Evolutionary conservation across 2,329 filamentous ascomycete species (phyloP).

Genomic region (Cytospora mali): DNA sequence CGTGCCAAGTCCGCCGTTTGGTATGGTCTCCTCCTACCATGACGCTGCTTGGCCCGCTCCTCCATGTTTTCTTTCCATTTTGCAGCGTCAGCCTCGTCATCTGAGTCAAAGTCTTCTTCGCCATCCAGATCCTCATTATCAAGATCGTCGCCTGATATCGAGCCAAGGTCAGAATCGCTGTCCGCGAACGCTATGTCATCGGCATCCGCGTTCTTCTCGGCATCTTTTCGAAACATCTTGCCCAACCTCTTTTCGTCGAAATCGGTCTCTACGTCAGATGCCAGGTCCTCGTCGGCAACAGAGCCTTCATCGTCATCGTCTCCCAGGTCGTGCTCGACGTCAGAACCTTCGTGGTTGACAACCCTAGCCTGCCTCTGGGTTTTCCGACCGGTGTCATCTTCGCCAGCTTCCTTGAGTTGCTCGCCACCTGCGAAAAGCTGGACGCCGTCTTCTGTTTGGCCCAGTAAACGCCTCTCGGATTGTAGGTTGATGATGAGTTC

Average conservation of each 20-base stretch:
- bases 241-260: conserved; percentile 63
- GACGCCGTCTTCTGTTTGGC: conserved; percentile 79
- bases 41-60: conserved; percentile 72
- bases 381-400: conserved; percentile 64
- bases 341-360: conserved; percentile 61
- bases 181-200: conserved; percentile 90
- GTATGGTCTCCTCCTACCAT: conserved; percentile 71
- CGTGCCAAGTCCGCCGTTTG: conserved; percentile 81
- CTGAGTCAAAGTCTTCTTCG: conserved; percentile 51
- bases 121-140: conserved; percentile 55
- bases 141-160: conserved; percentile 64
- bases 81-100: conserved; percentile 72
- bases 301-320: conserved; percentile 57
- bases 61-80: conserved; percentile 89
- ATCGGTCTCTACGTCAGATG: conserved; percentile 57
- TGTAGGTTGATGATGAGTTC: conserved; percentile 92
- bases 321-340: conserved; percentile 49
- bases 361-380: conserved; percentile 60
- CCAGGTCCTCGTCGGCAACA: conserved; percentile 53
- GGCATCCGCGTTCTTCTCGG: conserved; percentile 54
- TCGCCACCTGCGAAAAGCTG: conserved; percentile 82
- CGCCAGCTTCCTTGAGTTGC: conserved; percentile 61
- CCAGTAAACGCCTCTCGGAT: conserved; percentile 77
- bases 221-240: conserved; percentile 59
- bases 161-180: conserved; percentile 94